Conservation (phyloP, 225 moss, liverwort and hornwort genomes). For the Sphagnum contortum region DNA sequence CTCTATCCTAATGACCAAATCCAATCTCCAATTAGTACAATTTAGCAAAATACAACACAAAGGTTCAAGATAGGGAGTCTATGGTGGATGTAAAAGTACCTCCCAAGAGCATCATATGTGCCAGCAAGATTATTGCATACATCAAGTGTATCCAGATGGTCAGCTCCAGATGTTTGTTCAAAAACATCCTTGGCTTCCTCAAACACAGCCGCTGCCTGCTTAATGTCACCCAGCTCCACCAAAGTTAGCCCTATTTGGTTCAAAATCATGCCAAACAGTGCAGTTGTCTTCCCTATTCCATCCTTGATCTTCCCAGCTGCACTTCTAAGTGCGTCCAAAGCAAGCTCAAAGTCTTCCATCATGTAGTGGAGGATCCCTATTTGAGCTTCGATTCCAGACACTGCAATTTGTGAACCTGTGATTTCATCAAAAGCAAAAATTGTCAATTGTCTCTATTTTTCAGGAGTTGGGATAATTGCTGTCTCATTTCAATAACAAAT, state of each 20-base stretch:
- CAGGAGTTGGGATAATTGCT: too few species aligned
- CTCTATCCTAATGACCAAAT: slow-evolving; percentile 23
- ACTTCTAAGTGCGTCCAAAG: slow-evolving; percentile 32
- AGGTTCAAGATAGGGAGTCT: too few species aligned
- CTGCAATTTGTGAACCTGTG: slow-evolving; percentile 61
- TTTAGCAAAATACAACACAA: too few species aligned
- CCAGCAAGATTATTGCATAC: slow-evolving; percentile 83
- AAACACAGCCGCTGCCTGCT: slow-evolving; percentile 32
- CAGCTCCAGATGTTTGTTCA: slow-evolving; percentile 49
- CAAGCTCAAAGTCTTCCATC: slow-evolving; percentile 32
- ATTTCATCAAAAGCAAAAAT: background rate
- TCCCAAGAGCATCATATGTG: slow-evolving; percentile 67
- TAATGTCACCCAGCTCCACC: slow-evolving; percentile 54
- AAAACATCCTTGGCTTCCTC: slow-evolving; percentile 60
- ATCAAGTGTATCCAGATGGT: slow-evolving; percentile 61
- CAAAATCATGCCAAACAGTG: slow-evolving; percentile 61
- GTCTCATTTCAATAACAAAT: too few species aligned
- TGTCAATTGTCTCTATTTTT: too few species aligned
- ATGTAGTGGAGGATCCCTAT: slow-evolving; percentile 66
- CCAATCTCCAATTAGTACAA: too few species aligned
- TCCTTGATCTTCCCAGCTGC: slow-evolving; percentile 44
- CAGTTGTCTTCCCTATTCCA: slow-evolving; percentile 32
- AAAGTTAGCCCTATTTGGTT: slow-evolving; percentile 67
- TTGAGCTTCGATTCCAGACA: slow-evolving; percentile 77
- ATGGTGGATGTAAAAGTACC: slow-evolving; percentile 22